A percentile compares a stretch with the other conserved stretches of the same genome.
These are phyloP conservation scores for Colletotrichum tamarilloi DNA, from an alignment of 2,329 filamentous ascomycete species.

Conservation along the genomic window DNA sequence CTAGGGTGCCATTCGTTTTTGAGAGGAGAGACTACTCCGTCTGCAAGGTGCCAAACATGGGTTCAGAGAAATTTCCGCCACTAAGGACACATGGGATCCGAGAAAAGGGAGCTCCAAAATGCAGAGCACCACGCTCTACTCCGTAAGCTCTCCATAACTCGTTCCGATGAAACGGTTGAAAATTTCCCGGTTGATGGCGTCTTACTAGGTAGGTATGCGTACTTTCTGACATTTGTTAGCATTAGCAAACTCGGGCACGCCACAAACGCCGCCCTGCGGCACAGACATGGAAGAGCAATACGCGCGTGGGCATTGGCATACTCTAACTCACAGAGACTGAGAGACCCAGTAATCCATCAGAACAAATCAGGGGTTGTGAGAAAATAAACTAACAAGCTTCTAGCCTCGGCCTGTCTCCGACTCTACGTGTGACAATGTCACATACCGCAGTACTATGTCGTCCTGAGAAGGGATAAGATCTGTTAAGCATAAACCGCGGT, in stretches of 20 bases:
- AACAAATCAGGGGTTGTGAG: not conserved
- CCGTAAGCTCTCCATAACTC: not conserved
- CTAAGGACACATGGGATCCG: constrained; percentile 4
- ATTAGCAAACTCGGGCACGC: not conserved
- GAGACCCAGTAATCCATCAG: not conserved
- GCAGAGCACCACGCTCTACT: not conserved
- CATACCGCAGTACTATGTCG: not conserved
- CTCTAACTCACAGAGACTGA: too few relatives aligned
- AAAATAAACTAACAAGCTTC: constrained; percentile 12
- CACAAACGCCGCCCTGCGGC: not conserved
- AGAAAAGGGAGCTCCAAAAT: not conserved
- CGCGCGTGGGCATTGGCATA: too few relatives aligned
- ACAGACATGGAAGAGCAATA: not conserved
- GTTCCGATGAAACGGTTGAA: constrained; percentile 27
- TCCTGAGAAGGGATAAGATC: constrained; percentile 22
- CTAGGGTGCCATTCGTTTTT: constrained; percentile 1
- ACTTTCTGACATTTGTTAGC: not conserved
- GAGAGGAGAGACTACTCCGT: not conserved
- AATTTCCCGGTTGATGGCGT: constrained; percentile 18
- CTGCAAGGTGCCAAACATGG: constrained; percentile 9
- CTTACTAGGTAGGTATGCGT: not conserved
- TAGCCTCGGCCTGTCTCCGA: constrained; percentile 28
- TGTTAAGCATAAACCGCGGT: constrained; percentile 30
- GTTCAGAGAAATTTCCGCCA: constrained; percentile 17
- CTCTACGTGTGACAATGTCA: not conserved